A percentile compares a stretch with the other conserved stretches of the same genome.
These are phyloP conservation scores for Saksenaea oblongispora DNA, from an alignment of 371 early-diverging fungal species.

Conservation along the genomic window DNA sequence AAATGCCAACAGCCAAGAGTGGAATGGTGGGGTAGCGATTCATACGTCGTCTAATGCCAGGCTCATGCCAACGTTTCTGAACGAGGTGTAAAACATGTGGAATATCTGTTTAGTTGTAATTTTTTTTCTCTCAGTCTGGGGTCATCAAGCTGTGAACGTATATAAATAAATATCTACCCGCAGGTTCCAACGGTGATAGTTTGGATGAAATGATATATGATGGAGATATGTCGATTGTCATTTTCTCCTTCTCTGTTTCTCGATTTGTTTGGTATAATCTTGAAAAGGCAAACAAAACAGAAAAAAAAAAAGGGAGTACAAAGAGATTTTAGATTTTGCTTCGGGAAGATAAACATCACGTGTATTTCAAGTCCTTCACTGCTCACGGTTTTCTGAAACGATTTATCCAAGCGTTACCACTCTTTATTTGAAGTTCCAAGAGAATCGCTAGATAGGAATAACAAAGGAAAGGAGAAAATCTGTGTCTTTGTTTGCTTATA, in stretches of 20 bases:
- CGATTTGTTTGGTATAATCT: not conserved
- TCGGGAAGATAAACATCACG: too few species aligned
- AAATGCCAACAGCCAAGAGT: conserved; percentile 34
- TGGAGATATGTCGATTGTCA: conserved; percentile 17
- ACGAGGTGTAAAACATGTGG: conserved; percentile 24
- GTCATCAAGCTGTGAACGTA: not conserved
- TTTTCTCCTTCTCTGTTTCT: not conserved
- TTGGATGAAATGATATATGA: conserved; percentile 34
- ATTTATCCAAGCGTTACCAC: too few species aligned
- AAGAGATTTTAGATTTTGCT: too few species aligned
- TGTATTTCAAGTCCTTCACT: too few species aligned
- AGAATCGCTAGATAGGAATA: too few species aligned
- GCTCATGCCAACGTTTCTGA: conserved; percentile 15
- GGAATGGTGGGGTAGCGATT: conserved; percentile 11
- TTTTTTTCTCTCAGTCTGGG: not conserved
- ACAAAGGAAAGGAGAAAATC: too few species aligned
- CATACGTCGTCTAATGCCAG: conserved; percentile 17
- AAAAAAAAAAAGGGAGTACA: not conserved
- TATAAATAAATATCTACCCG: conserved; percentile 6
- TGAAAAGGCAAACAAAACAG: not conserved
- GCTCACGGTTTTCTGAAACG: too few species aligned
- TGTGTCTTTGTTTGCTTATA: too few species aligned
- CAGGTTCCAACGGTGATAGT: conserved; percentile 29
- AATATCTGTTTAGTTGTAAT: conserved; percentile 16
- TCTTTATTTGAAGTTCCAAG: too few species aligned